These are phyloP conservation scores for Funneliformis mosseae DNA, from an alignment of 192 early-diverging fungal species.

Conservation along the genomic window DNA sequence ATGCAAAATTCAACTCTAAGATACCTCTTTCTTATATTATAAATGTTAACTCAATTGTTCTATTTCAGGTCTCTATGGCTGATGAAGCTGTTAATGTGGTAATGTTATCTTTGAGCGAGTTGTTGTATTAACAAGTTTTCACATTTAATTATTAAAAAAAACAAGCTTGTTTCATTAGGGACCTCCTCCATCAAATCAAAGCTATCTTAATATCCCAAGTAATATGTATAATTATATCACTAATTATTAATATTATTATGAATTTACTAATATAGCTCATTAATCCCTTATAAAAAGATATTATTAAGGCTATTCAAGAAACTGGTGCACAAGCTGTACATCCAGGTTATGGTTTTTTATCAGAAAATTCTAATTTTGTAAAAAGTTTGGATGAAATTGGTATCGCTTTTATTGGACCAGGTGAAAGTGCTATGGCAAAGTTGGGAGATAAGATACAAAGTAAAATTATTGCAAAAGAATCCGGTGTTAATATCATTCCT, in stretches of 20 bases:
- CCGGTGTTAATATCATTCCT: slow-evolving; percentile 79
- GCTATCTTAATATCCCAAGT: slow-evolving; percentile 74
- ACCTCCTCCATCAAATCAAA: slow-evolving; percentile 74
- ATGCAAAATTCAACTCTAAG: no score
- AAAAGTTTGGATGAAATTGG: slow-evolving; percentile 70
- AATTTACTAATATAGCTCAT: no score
- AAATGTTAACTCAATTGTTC: no score
- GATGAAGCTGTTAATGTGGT: slow-evolving; percentile 83
- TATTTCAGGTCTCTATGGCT: slow-evolving; percentile 61
- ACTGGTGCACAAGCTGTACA: slow-evolving; percentile 92
- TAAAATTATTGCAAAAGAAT: slow-evolving; percentile 72
- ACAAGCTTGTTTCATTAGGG: slow-evolving; percentile 45
- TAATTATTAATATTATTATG: no score
- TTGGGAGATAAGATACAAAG: slow-evolving; percentile 86
- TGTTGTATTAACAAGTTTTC: slow-evolving; percentile 5
- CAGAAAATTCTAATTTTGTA: slow-evolving; percentile 88
- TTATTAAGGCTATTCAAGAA: slow-evolving; percentile 72
- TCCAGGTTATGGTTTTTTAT: slow-evolving; percentile 93
- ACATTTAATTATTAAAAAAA: neutral
- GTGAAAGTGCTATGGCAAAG: slow-evolving; percentile 65
- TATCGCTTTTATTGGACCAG: slow-evolving; percentile 75
- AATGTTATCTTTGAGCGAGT: slow-evolving; percentile 27
- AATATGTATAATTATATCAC: no score
- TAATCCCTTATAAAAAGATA: slow-evolving; percentile 42
- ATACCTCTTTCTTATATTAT: no score